Base-by-base conservation (phyloP, 1,139 yeast species). In the Debaryomycetaceae sp. region DNA sequence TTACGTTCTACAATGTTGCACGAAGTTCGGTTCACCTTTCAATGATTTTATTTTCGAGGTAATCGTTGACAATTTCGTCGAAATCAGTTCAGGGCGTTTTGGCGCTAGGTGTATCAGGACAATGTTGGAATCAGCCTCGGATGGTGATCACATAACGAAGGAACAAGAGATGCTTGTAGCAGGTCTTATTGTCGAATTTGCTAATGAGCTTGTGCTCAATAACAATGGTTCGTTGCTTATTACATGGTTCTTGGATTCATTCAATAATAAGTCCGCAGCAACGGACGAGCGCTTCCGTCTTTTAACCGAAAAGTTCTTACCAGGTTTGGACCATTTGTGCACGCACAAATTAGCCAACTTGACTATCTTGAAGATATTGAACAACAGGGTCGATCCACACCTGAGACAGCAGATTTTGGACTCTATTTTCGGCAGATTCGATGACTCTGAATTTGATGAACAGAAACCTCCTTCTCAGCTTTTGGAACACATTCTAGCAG, bases 101-200 rank as follows among this genome's bases (percentile, higher is more conserved):
- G 99, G 99, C 40, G 93, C 98, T 1, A 78, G 99, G 55, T 96
- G 98, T 33, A 85, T 91, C 53, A 73, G 99, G 52, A 96, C 99
- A 0, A 89, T 96, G 54, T 72, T 93, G 44, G 99, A 93, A 65
- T 84, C 93, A 38, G 62, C 70, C 23, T 61, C 62, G 43, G 68
- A 64, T 33, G 80, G 78, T 41, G 76, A 79, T 48, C 48, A 49
- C 8, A 63, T 73, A 24, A 73, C 85, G 9, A 68, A 70, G 34
- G 91, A 84, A 56, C 96, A 89, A 58, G 79, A 85, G 42, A 67
- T 86, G 6, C 74, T 88, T 45, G 76, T 91, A n/a, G 85, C 96
- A 11, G 83, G 89, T 2, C 81, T 89, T 49, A 87, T 93, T 49
- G 82, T 89, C 23, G 77, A 84, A 43, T 84, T 85, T 68, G 83